Base-by-base conservation (phyloP, 257 asterid genomes). In the Petrea volubilis region DNA sequence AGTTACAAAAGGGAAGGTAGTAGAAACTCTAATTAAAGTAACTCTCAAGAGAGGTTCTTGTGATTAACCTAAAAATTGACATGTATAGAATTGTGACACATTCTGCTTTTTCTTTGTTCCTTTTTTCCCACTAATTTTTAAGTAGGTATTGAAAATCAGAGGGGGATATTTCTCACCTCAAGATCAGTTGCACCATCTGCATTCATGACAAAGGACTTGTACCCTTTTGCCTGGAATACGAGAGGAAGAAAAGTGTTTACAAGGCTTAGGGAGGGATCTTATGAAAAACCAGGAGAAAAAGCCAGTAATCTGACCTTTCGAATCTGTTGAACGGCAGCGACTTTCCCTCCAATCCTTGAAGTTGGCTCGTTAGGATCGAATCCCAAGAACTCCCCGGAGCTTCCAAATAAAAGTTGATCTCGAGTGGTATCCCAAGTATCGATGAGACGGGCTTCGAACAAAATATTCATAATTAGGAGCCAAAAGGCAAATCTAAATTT, bases 121-220 rank as follows among this genome's bases (percentile, higher is more conserved):
- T n/a, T n/a, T n/a, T n/a, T n/a, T n/a, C n/a, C n/a, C n/a, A n/a
- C n/a, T n/a, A n/a, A n/a, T n/a, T n/a, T n/a, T n/a, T n/a, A n/a
- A n/a, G n/a, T n/a, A n/a, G n/a, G n/a, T n/a, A n/a, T n/a, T n/a
- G n/a, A n/a, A n/a, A n/a, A n/a, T n/a, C n/a, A n/a, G n/a, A n/a
- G n/a, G n/a, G n/a, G n/a, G n/a, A n/a, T n/a, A n/a, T n/a, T n/a
- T n/a, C 80, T 85, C 28, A 94, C 98, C 92, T 94, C 97, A 46
- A 91, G 95, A 85, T 94, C 97, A 57, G 98, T 91, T 60, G 97
- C 98, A 36, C 98, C 98, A 78, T 94, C 98, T 55, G 97, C 98
- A 76, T 91, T 85, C 97, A 94, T 94, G 80, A 91, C 93, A 41
- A 94, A 9, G 31, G 86, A 85, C 70, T 81, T 81, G 85, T 81